phyloP scores from a whole-genome alignment of 192 early-diverging fungal genomes.

The Coemansia asiatica region DNA sequence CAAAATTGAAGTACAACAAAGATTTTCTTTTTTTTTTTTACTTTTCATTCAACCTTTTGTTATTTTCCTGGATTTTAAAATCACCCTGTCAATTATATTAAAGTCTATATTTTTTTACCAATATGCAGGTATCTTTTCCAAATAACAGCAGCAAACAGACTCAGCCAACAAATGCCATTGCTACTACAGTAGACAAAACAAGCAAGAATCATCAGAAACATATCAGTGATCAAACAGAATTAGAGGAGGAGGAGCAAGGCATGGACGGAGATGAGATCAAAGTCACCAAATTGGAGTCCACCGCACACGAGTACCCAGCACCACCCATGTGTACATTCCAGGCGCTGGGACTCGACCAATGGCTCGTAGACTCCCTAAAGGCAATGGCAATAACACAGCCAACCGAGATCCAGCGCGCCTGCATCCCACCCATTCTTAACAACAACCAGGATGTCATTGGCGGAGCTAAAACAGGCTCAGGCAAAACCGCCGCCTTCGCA shows the following conservation, averaged over 20 bases:
- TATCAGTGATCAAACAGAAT: slow-evolving; percentile 11
- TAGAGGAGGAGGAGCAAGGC: slow-evolving; percentile 23
- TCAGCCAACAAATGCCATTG: not conserved
- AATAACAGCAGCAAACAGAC: not conserved
- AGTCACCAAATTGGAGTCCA: slow-evolving; percentile 18
- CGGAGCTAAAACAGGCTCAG: slow-evolving; percentile 92
- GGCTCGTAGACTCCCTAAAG: slow-evolving; percentile 77
- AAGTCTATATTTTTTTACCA: not conserved
- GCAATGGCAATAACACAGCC: slow-evolving; percentile 82
- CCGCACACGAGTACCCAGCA: slow-evolving; percentile 14
- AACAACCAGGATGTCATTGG: slow-evolving; percentile 89
- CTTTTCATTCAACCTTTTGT: too few relatives aligned
- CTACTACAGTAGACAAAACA: not conserved
- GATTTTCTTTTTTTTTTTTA: not conserved
- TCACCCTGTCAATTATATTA: not conserved
- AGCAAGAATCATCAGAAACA: not conserved
- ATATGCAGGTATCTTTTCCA: not conserved
- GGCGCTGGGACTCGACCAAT: slow-evolving; percentile 75
- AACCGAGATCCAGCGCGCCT: slow-evolving; percentile 90
- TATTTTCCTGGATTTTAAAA: not conserved
- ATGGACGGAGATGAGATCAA: slow-evolving; percentile 44
- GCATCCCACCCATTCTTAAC: slow-evolving; percentile 75
- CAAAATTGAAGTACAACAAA: not conserved
- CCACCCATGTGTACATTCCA: slow-evolving; percentile 59
- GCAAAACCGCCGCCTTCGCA: slow-evolving; percentile 98